Conservation (phyloP, 257 asterid genomes). For the Fraxinus cuspidata region DNA sequence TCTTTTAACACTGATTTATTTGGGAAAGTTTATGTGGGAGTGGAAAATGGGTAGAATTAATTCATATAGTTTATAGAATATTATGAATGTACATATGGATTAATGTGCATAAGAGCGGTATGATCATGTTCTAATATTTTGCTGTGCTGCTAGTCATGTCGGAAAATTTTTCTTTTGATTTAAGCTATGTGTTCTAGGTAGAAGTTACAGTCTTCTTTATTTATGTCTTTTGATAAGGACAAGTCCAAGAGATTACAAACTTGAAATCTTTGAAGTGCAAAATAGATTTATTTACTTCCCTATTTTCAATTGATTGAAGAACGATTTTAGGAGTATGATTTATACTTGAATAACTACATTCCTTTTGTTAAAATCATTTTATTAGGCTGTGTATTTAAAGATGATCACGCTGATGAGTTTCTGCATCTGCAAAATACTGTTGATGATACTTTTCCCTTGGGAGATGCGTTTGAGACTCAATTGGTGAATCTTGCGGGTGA, state of each 20-base stretch:
- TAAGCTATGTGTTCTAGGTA: constrained; percentile 6
- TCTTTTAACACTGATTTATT: not conserved
- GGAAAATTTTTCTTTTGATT: not conserved
- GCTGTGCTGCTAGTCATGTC: not conserved
- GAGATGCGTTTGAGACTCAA: constrained; percentile 61
- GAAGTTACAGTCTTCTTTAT: not conserved
- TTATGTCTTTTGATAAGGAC: not conserved
- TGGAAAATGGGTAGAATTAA: not conserved
- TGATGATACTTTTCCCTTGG: constrained; percentile 50
- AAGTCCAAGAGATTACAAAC: not conserved
- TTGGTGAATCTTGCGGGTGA: constrained; percentile 29
- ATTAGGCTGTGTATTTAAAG: constrained; percentile 36
- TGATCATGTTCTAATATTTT: not conserved
- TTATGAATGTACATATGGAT: not conserved
- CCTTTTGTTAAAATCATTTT: constrained; percentile 15
- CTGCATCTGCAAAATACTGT: constrained; percentile 30
- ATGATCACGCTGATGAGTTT: constrained; percentile 35
- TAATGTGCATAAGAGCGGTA: not conserved
- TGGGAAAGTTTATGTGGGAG: constrained; percentile 10
- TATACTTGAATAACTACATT: constrained; percentile 14
- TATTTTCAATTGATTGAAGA: not conserved
- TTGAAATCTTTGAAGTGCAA: not conserved
- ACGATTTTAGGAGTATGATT: not conserved
- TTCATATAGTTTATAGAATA: not conserved
- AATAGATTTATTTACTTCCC: not conserved